Evolutionary conservation across 768 basidiomycete species (phyloP).

Genomic region (Heimioporus sp.): DNA sequence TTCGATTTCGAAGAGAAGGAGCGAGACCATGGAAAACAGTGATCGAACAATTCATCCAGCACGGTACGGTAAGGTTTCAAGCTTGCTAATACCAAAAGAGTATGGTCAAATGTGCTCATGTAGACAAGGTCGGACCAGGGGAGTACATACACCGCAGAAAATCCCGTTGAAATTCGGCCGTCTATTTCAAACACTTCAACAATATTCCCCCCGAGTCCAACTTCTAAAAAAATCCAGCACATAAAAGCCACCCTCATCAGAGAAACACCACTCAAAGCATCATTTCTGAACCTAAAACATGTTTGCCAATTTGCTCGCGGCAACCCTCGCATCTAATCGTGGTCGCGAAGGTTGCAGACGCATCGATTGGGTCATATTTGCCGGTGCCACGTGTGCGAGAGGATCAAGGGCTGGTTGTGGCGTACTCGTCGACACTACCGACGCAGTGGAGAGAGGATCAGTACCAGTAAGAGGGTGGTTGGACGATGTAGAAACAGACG

Average conservation of each 20-base stretch:
- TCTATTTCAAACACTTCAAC: too few relatives aligned
- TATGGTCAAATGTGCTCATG: too few relatives aligned
- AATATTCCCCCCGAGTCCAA: slow-evolving; percentile 2
- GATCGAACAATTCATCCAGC: too few relatives aligned
- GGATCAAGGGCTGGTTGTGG: slow-evolving; percentile 50
- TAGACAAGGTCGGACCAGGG: too few relatives aligned
- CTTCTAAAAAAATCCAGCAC: slow-evolving; percentile 19
- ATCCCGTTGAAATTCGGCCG: too few relatives aligned
- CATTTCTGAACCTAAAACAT: slow-evolving; percentile 56
- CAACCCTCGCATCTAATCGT: slow-evolving; percentile 79
- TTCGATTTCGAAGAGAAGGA: too few relatives aligned
- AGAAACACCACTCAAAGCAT: neutral
- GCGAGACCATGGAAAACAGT: too few relatives aligned
- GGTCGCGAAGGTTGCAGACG: slow-evolving; percentile 69
- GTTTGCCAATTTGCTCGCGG: slow-evolving; percentile 87
- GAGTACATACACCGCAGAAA: too few relatives aligned
- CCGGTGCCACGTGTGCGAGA: slow-evolving; percentile 57
- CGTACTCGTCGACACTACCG: slow-evolving; percentile 16
- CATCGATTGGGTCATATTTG: slow-evolving; percentile 70
- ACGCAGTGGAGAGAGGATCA: slow-evolving; percentile 13
- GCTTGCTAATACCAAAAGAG: too few relatives aligned
- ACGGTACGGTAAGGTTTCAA: too few relatives aligned
- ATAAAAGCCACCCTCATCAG: slow-evolving; percentile 8
- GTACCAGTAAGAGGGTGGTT: slow-evolving; percentile 17
- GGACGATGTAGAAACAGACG: slow-evolving; percentile 4